Percentiles rank a stretch among this genome's conserved stretches.
Conservation (phyloP, 2,329 filamentous ascomycete genomes). For the Exophiala dermatitidis region DNA sequence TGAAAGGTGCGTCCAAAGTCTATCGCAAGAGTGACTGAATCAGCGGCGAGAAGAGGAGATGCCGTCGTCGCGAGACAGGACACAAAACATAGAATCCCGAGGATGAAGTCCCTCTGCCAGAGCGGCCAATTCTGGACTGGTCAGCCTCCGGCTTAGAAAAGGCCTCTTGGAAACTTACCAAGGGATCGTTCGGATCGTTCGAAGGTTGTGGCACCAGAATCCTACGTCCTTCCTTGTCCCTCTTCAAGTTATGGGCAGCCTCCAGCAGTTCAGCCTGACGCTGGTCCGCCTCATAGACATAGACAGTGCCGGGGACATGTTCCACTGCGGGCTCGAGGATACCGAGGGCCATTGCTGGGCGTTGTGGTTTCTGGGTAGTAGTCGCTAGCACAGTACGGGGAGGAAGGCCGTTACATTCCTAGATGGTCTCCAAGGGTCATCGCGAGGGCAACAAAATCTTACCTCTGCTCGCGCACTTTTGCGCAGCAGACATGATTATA, state of each 20-base stretch:
- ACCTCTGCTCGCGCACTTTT: too few relatives aligned
- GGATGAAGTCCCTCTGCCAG: slow-evolving; percentile 76
- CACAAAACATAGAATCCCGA: slow-evolving; percentile 67
- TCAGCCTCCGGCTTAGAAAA: slow-evolving; percentile 12
- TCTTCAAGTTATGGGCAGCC: slow-evolving; percentile 54
- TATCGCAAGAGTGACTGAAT: slow-evolving; percentile 69
- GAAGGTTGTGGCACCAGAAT: slow-evolving; percentile 87
- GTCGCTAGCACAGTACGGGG: background rate
- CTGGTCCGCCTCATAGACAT: slow-evolving; percentile 23
- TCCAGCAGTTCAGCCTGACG: slow-evolving; percentile 20
- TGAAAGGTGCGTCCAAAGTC: slow-evolving; percentile 61
- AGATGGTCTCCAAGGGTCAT: background rate
- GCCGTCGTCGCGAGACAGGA: slow-evolving; percentile 79
- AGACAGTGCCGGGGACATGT: slow-evolving; percentile 27
- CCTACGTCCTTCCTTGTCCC: slow-evolving; percentile 63
- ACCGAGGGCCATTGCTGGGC: slow-evolving; percentile 21
- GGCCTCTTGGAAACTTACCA: slow-evolving; percentile 44
- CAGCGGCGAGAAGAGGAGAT: slow-evolving; percentile 79
- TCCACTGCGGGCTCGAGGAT: slow-evolving; percentile 24
- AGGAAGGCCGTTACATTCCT: background rate
- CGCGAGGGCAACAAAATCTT: too few relatives aligned
- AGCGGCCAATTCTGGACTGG: slow-evolving; percentile 66
- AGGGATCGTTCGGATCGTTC: slow-evolving; percentile 82
- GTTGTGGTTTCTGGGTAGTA: background rate
- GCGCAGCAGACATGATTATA: too few relatives aligned